Evolutionary conservation across 345 rosid genomes (phyloP).

Genomic region (Crucihimalaya himalaica): DNA sequence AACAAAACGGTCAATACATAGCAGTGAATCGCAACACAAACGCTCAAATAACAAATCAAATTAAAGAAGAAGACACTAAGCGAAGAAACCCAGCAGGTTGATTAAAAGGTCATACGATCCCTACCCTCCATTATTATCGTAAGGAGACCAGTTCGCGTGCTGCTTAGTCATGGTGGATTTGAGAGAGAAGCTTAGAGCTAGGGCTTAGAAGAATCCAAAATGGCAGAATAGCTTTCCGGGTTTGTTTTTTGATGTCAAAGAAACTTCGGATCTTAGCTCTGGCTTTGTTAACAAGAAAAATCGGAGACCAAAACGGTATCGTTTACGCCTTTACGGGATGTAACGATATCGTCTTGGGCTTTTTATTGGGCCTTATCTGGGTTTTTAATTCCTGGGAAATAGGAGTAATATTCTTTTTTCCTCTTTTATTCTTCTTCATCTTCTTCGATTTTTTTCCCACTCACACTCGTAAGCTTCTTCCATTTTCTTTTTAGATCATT

Average conservation of each 20-base stretch:
- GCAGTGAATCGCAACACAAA: background rate
- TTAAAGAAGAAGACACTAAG: background rate
- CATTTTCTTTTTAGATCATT: conserved; percentile 3
- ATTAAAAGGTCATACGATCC: conserved; percentile 1
- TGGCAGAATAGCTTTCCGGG: background rate
- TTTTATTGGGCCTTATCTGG: conserved; percentile 15
- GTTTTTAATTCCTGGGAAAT: background rate
- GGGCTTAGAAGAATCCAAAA: conserved; percentile 5
- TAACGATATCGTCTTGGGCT: background rate
- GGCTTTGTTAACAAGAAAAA: conserved; percentile 45
- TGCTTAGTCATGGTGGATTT: conserved; percentile 69
- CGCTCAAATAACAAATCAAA: background rate
- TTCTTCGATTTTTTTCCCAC: background rate
- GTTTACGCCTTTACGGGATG: background rate
- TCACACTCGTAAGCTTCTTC: conserved; percentile 8
- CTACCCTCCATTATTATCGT: conserved; percentile 99
- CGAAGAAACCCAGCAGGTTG: background rate
- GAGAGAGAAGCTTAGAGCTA: conserved; percentile 9
- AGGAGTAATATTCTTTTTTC: too few species aligned
- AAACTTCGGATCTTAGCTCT: conserved; percentile 37
- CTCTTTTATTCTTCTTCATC: background rate
- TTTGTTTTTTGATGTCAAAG: background rate
- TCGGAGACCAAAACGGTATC: background rate
- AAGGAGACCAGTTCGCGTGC: conserved; percentile 80
- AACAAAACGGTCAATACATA: background rate